Base-by-base conservation (phyloP, 257 asterid genomes). In the Capsicum chinense region DNA sequence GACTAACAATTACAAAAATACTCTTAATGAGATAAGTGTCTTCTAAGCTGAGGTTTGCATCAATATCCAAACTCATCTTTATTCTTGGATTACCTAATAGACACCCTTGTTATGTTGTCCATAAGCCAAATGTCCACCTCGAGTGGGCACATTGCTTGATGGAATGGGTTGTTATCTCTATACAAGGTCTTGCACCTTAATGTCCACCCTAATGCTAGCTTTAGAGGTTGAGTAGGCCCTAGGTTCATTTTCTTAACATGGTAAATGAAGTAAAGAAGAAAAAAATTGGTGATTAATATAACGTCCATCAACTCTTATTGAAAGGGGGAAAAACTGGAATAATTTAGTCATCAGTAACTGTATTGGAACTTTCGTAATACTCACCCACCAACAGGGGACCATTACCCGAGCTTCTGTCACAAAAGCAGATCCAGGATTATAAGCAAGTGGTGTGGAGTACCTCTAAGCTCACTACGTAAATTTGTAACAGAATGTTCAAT, bases 271-370 rank as follows among this genome's bases (percentile, higher is more conserved):
- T 39, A 42, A 42, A 16, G 15, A 8, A 69, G 39, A 6, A n/a
- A 5, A 47, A 71, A 71, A 71, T 9, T 12, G n/a, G 16, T n/a
- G 58, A 47, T n/a, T 44, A 10, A 47, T 57, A 13, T 71, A n/a
- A 50, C n/a, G 79, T 19, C 58, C 33, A 47, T 71, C 17, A 71
- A 47, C 79, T 47, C 57, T 44, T 2, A n/a, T n/a, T 47, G 1
- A n/a, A 71, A 47, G 8, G 0, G 11, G 16, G 10, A 3, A 47
- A 71, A 47, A 70, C 7, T 44, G 17, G 44, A 71, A n/a, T 44
- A 47, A 71, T 71, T 47, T 70, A 17, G 79, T 44, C 79, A 71
- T 47, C 58, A 47, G 10, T 44, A 71, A 71, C 39, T 17, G 47
- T 47, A 47, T 17, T 2, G 39, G 6, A 71, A 71, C 80, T 47